A percentile compares a stretch with the other conserved stretches of the same genome.
Conservation (phyloP, 192 early-diverging fungal genomes). For the Linnemannia exigua region DNA sequence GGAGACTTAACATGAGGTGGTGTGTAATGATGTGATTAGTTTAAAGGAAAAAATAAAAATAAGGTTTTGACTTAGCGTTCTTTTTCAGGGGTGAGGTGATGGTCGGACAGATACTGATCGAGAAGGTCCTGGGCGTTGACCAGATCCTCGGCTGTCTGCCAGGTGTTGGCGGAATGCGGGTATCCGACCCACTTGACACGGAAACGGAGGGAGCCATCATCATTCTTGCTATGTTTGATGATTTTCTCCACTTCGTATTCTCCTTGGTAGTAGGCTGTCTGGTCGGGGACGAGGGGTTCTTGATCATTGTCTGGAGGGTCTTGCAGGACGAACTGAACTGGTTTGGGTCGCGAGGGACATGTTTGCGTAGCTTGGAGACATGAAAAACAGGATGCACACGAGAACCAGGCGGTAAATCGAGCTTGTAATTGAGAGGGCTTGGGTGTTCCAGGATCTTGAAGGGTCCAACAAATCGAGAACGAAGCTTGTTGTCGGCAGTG, state of each 20-base stretch:
- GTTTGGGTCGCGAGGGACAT: background rate
- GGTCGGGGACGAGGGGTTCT: no score
- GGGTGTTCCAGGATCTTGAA: no score
- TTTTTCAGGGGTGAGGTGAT: no score
- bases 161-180: background rate
- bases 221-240: background rate
- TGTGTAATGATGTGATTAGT: no score
- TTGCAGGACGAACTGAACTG: background rate
- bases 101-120: background rate
- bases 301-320: background rate
- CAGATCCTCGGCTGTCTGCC: background rate
- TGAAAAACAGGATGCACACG: background rate
- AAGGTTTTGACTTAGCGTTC: no score
- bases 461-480: no score
- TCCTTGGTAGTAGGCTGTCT: no score
- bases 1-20: no score
- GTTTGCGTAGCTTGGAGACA: background rate
- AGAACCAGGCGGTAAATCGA: no score
- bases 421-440: no score
- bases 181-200: background rate
- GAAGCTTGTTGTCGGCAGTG: no score
- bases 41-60: no score
- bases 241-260: constrained; percentile 2
- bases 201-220: background rate
- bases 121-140: background rate